Base-by-base conservation (phyloP, 495 filamentous ascomycete genomes). In the Hypomontagnella submonticulosa region DNA sequence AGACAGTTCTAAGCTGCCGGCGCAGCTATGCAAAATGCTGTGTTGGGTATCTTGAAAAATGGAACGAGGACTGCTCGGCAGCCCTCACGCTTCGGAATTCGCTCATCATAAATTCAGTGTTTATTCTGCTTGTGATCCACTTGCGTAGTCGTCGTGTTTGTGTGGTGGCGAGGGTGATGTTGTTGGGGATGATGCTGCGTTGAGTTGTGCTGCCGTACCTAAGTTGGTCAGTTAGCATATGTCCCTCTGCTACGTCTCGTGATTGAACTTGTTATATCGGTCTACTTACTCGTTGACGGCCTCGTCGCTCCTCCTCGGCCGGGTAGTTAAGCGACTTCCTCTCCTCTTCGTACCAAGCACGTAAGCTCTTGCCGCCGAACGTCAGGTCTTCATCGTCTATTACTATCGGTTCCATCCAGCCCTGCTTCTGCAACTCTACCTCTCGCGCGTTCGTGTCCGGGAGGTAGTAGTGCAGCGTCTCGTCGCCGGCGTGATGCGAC, bases 371-470 rank as follows among this genome's bases (percentile, higher is more conserved):
- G 41, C 83, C 83, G 38, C 82, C 81, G 52, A 85, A 86, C 76
- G 77, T 86, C 27, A 86, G 70, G 63, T 86, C 83, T 20, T 81
- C 79, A 63, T 86, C 83, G 23, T 86, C 82, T 68, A 86, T 86
- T 46, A 78, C 77, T 42, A 80, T 84, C 5, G 82, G 77, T 13
- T 80, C 69, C 75, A 80, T 77, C 83, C 83, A 86, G 11, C 78
- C 57, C 10, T 75, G 66, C 43, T 43, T 71, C 36, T 64, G 68
- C 32, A 78, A 58, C 23, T 80, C 78, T 20, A 71, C 43, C 56
- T 81, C 77, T 47, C 65, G 61, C 27, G 66, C 58, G 38, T 76
- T 63, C 10, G 68, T 67, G 52, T 82, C 79, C n/a, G 76, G 63
- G 16, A 80, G 67, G 63, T 76, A 71, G 70, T 77, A 80, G 10